Percentiles rank a stretch among this genome's conserved stretches.
phyloP scores from a whole-genome alignment of 257 asterid species.

The Nicotiana attenuata region DNA sequence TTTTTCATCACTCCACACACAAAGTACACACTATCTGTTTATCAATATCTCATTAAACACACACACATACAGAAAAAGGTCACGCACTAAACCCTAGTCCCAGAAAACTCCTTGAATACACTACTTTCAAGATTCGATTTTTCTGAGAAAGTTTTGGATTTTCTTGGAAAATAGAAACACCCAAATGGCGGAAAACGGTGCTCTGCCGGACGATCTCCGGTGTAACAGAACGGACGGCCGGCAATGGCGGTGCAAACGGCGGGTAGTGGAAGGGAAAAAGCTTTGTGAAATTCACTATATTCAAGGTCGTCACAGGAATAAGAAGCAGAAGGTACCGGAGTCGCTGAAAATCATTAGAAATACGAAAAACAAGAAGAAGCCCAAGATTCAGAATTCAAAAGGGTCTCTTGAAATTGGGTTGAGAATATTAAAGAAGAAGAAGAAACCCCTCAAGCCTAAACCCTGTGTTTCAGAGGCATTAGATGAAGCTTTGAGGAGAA shows the following conservation, averaged over 20 bases:
- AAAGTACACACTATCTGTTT: neutral
- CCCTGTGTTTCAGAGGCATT: constrained; percentile 62
- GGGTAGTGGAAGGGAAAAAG: constrained; percentile 70
- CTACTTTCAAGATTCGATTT: neutral
- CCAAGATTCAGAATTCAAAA: constrained; percentile 21
- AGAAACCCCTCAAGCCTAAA: constrained; percentile 28
- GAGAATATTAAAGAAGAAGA: constrained; percentile 32
- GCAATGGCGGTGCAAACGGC: constrained; percentile 91
- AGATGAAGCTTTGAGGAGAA: constrained; percentile 76
- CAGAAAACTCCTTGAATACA: neutral
- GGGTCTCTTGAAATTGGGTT: constrained; percentile 32
- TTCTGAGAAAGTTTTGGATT: constrained; percentile 3
- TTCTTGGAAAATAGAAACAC: constrained; percentile 5
- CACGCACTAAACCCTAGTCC: constrained; percentile 4
- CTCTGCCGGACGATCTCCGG: constrained; percentile 80
- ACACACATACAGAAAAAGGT: neutral
- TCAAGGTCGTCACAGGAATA: constrained; percentile 78
- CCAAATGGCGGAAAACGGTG: constrained; percentile 32
- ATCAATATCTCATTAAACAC: constrained; percentile 22
- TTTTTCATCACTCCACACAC: constrained; percentile 4
- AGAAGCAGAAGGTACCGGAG: constrained; percentile 83
- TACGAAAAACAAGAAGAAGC: constrained; percentile 32
- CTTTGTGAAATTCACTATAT: constrained; percentile 87
- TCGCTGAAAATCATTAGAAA: constrained; percentile 75
- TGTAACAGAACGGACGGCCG: constrained; percentile 99